These are phyloP conservation scores for Penicillium flavigenum DNA, from an alignment of 495 filamentous ascomycete genomes.

Conservation along the genomic window DNA sequence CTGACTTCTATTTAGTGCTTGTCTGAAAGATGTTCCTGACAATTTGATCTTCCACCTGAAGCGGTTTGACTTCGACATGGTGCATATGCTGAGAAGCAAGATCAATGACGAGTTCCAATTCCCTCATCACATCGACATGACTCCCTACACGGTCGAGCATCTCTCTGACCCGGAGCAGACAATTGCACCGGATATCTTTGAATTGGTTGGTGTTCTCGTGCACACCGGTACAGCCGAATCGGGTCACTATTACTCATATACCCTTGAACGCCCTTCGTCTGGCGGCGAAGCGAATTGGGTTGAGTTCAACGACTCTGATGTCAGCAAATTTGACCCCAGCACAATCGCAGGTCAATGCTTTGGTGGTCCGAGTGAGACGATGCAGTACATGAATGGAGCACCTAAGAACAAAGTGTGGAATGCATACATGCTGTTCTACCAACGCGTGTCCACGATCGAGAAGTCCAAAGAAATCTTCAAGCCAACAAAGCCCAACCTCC, in stretches of 20 bases:
- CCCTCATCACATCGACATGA: conserved; percentile 81
- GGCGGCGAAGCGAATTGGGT: conserved; percentile 64
- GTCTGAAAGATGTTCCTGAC: conserved; percentile 89
- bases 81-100: conserved; percentile 80
- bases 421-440: conserved; percentile 98
- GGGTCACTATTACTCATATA: conserved; percentile 96
- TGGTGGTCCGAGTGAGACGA: conserved; percentile 64
- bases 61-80: conserved; percentile 91
- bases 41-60: conserved; percentile 96
- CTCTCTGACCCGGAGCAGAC: conserved; percentile 63
- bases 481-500: conserved; percentile 36
- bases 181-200: conserved; percentile 69
- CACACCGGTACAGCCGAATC: conserved; percentile 92
- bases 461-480: conserved; percentile 29
- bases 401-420: conserved; percentile 69
- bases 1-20: conserved; percentile 54
- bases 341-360: conserved; percentile 75
- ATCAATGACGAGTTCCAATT: conserved; percentile 96
- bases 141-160: conserved; percentile 81
- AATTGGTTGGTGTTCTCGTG: conserved; percentile 88
- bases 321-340: conserved; percentile 69
- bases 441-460: conserved; percentile 68
- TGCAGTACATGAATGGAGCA: conserved; percentile 43
- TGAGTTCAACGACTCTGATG: conserved; percentile 89
- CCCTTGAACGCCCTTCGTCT: conserved; percentile 70